phyloP scores from a whole-genome alignment of 2,329 filamentous ascomycete genomes.

The Paracoccidioides lutzii region DNA sequence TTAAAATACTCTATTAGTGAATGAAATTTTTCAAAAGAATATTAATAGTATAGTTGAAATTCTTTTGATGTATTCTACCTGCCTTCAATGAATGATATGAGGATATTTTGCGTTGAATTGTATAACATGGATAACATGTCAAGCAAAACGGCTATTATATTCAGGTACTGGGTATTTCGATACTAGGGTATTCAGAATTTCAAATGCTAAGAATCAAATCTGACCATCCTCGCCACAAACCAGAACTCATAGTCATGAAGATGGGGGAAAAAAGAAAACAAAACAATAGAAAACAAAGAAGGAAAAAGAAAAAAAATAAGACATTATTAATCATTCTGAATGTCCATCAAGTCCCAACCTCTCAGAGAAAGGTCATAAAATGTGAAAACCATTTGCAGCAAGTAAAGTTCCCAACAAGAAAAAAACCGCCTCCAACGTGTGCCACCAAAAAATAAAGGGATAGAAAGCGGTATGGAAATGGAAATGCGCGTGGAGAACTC shows the following conservation, averaged over 20 bases:
- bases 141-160: background rate
- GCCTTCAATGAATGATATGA: too few species aligned
- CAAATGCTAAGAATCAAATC: background rate
- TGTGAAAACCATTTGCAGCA: background rate
- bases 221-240: background rate
- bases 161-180: background rate
- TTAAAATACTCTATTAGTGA: too few species aligned
- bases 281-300: background rate
- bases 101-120: too few species aligned
- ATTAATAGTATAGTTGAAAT: too few species aligned
- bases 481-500: background rate
- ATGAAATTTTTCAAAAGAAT: too few species aligned
- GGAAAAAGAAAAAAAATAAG: background rate
- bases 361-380: background rate
- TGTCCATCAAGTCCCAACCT: background rate
- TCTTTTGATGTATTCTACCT: too few species aligned
- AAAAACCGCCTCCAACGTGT: background rate
- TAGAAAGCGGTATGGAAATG: background rate
- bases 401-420: background rate
- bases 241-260: background rate
- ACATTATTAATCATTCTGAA: background rate
- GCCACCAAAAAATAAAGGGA: background rate
- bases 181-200: background rate
- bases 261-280: background rate
- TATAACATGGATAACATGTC: background rate